Evolutionary conservation across 768 basidiomycete genomes (phyloP), one percentile per base, ranked within the genome.

Genomic region (Termitomyces sp.): DNA sequence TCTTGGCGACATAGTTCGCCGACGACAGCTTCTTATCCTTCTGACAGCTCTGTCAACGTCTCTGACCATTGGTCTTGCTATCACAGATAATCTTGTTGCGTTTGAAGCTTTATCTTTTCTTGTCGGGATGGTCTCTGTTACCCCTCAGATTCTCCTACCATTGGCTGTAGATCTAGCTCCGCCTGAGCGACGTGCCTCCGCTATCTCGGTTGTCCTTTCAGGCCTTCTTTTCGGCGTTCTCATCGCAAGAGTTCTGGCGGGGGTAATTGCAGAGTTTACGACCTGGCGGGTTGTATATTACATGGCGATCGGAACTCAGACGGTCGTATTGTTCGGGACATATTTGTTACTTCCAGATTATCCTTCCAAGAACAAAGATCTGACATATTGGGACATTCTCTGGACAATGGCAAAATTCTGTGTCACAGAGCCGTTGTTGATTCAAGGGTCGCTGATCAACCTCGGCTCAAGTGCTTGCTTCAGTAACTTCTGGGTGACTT

Each of bases 151-250:
- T 56, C 82, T 96, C 54, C 81, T 92, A 63, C 79, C 79, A 7
- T 76, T 88, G 42, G 88, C 90, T 0, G 93, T 84, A 1, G 94
- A 96, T 69, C 80, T 95, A 29, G 91, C 91, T 0, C 84, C 89
- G 0, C 81, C 85, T 0, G 77, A 85, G 44, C 78, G 80, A n/a
- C 82, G 91, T 38, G 91, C 88, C 0, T 77, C 85, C 3, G 87
- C 91, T 0, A 76, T 96, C 41, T 84, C 89, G 2, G 84, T 93
- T 50, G 86, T 90, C 6, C 73, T 86, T 45, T 79, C 86, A 0
- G 79, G 78, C 5, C 75, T 92, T n/a, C 73, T 91, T 18, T 76
- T 92, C 25, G 91, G 91, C 10, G 71, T 91, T 35, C 80, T 91
- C 38, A 72, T 84, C 15, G 90, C 89, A 1, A 81, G 91, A 25